Conservation (phyloP, 371 early-diverging fungal genomes). For the Circinella minor region DNA sequence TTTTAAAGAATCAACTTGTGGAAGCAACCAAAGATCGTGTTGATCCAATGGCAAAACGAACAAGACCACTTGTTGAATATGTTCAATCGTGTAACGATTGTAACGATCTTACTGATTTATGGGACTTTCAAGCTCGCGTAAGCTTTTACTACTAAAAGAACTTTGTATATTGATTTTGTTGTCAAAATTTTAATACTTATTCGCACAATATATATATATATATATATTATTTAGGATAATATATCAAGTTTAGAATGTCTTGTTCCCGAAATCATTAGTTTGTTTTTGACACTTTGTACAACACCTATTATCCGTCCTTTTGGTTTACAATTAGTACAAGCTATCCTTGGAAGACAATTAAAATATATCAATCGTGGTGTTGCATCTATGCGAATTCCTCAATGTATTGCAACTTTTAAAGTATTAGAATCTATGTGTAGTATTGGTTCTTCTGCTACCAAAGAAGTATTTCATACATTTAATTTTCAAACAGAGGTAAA, state of each 20-base stretch:
- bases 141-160: background rate
- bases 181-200: background rate
- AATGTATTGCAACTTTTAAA: conserved; percentile 44
- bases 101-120: conserved; percentile 39
- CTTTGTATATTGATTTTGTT: background rate
- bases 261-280: conserved; percentile 46
- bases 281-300: conserved; percentile 43
- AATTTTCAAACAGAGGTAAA: conserved; percentile 54
- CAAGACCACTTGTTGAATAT: conserved; percentile 52
- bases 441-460: conserved; percentile 40
- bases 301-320: conserved; percentile 54
- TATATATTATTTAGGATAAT: conserved; percentile 30
- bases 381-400: conserved; percentile 64
- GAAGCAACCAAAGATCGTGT: conserved; percentile 39
- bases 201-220: too few relatives aligned
- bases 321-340: conserved; percentile 44
- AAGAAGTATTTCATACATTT: conserved; percentile 45
- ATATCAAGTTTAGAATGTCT: conserved; percentile 48
- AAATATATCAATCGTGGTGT: conserved; percentile 91
- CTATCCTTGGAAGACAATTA: conserved; percentile 47
- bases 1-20: conserved; percentile 27
- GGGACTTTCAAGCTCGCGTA: conserved; percentile 52
- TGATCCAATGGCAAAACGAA: conserved; percentile 47
- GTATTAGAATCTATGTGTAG: conserved; percentile 44
- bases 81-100: conserved; percentile 44